Conservation (phyloP, 2,329 filamentous ascomycete genomes). For the Thermoascus crustaceus region DNA sequence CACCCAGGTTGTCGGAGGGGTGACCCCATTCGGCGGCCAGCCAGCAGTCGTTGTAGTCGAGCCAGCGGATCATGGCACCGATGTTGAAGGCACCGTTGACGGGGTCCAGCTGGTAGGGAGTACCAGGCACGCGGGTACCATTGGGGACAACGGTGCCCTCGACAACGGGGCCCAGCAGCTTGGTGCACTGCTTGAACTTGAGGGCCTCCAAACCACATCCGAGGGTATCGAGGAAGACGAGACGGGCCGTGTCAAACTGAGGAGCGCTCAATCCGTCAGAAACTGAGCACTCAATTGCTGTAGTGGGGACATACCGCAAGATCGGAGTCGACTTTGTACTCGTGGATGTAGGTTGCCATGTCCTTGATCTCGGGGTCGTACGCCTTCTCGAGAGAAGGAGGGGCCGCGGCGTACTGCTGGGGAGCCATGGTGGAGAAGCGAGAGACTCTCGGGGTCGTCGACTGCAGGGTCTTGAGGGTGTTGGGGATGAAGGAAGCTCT, state of each 20-base stretch:
- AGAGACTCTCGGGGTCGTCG: slow-evolving; percentile 19
- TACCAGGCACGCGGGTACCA: slow-evolving; percentile 83
- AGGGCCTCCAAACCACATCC: slow-evolving; percentile 94
- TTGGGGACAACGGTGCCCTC: slow-evolving; percentile 86
- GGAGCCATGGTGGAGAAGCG: slow-evolving; percentile 38
- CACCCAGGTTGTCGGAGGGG: slow-evolving; percentile 94
- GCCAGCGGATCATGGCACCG: slow-evolving; percentile 95
- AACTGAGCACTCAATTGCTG: no score
- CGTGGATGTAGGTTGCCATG: slow-evolving; percentile 91
- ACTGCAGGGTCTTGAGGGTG: slow-evolving; percentile 9
- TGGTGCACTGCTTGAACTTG: slow-evolving; percentile 90
- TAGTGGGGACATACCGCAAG: slow-evolving; percentile 69
- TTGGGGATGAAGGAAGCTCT: slow-evolving; percentile 15
- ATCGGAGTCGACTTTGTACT: slow-evolving; percentile 82
- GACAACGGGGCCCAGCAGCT: slow-evolving; percentile 86
- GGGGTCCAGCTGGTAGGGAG: slow-evolving; percentile 87
- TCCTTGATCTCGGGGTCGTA: slow-evolving; percentile 93
- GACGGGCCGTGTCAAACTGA: slow-evolving; percentile 82
- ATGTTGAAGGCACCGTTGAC: slow-evolving; percentile 98
- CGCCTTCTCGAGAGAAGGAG: slow-evolving; percentile 38
- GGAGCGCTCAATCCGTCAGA: not conserved
- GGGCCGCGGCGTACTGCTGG: slow-evolving; percentile 30
- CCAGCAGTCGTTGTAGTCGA: slow-evolving; percentile 99
- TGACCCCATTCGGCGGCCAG: slow-evolving; percentile 98
- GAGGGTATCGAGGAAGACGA: slow-evolving; percentile 92